These are phyloP conservation scores for Laetiporus sulphureus DNA, from an alignment of 1,284 basidiomycete genomes.

Conservation along the genomic window DNA sequence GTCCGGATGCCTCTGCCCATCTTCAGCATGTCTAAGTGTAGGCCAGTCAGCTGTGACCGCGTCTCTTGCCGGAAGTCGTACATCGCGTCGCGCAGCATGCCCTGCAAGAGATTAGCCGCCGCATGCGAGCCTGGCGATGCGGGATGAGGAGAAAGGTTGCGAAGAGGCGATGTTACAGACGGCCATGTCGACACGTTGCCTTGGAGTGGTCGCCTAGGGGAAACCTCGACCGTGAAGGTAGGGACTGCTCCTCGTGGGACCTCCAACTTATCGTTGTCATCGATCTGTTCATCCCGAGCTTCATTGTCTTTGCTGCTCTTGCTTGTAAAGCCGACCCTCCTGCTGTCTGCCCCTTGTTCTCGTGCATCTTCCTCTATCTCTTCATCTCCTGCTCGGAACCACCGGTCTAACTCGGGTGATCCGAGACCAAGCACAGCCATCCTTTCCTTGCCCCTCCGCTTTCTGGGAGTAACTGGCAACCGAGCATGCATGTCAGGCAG, in stretches of 20 bases:
- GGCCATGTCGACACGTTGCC: constrained; percentile 20
- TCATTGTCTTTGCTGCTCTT: constrained; percentile 1
- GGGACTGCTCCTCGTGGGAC: constrained; percentile 3
- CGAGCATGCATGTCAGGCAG: constrained; percentile 38
- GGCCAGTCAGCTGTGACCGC: constrained; percentile 56
- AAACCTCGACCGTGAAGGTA: constrained; percentile 48
- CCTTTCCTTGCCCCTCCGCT: constrained; percentile 19
- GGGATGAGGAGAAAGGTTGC: constrained; percentile 19
- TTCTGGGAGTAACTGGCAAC: constrained; percentile 23
- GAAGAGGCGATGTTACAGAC: constrained; percentile 38
- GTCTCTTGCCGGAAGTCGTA: constrained; percentile 64
- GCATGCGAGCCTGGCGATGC: constrained; percentile 24
- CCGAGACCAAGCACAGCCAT: constrained; percentile 38
- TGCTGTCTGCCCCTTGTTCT: constrained; percentile 18
- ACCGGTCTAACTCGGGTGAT: constrained; percentile 43
- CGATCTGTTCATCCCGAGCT: constrained; percentile 14
- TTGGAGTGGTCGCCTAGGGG: constrained; percentile 41
- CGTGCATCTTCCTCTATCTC: constrained; percentile 11
- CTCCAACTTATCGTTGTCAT: not conserved
- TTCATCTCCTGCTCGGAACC: constrained; percentile 32
- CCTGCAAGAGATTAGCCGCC: constrained; percentile 57
- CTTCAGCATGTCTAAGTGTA: constrained; percentile 64
- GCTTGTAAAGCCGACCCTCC: constrained; percentile 24
- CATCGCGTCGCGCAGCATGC: constrained; percentile 62
- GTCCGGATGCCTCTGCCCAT: constrained; percentile 54